Conservation (phyloP, 768 basidiomycete genomes). For the Boletus reticuloceps region DNA sequence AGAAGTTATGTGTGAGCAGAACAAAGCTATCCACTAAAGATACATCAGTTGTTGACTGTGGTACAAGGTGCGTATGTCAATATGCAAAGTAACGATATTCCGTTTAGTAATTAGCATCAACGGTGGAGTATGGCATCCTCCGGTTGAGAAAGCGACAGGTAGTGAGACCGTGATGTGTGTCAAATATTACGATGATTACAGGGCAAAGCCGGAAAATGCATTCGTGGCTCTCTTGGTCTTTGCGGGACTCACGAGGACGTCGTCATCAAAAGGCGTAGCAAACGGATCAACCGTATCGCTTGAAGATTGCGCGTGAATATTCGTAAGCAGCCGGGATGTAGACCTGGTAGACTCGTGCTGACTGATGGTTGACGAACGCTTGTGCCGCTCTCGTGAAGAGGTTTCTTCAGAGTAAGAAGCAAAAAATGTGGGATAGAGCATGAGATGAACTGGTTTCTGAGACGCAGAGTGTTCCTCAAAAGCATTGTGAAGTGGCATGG, state of each 20-base stretch:
- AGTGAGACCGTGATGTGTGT: too few species aligned
- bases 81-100: conserved; percentile 9
- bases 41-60: conserved; percentile 19
- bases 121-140: conserved; percentile 4
- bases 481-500: conserved; percentile 44
- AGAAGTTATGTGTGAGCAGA: background rate
- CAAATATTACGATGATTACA: conserved; percentile 33
- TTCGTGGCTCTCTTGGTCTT: conserved; percentile 50
- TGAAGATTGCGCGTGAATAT: conserved; percentile 42
- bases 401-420: conserved; percentile 4
- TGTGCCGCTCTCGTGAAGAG: conserved; percentile 16
- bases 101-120: conserved; percentile 10
- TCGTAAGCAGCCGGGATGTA: conserved; percentile 44
- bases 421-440: conserved; percentile 15
- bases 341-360: conserved; percentile 29
- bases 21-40: conserved; percentile 20
- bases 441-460: conserved; percentile 16
- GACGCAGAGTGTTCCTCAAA: conserved; percentile 26
- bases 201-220: conserved; percentile 43
- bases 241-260: conserved; percentile 38
- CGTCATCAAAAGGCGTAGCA: conserved; percentile 79
- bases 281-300: conserved; percentile 48
- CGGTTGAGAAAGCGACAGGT: too few species aligned
- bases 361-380: conserved; percentile 24
- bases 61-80: background rate